phyloP scores from a whole-genome alignment of 164 flowering plant species.

The Santalum album region DNA sequence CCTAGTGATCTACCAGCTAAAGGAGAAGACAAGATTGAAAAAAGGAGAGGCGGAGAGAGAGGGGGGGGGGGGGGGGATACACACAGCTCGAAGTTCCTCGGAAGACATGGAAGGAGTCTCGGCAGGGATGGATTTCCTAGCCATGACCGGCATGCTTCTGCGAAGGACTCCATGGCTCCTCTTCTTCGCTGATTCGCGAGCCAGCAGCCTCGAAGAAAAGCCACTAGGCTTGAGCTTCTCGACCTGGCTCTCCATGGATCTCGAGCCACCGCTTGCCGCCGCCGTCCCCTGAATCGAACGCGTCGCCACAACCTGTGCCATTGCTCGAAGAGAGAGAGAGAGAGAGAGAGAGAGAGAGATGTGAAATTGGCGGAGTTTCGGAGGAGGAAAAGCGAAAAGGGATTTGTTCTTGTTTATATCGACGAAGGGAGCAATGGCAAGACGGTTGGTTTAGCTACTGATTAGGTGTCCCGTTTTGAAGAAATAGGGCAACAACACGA shows the following conservation, averaged over 20 bases:
- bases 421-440: background rate
- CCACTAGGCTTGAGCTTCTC: slow-evolving; percentile 30
- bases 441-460: no score
- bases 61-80: no score
- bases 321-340: slow-evolving; percentile 6
- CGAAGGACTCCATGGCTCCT: background rate
- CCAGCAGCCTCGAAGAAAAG: slow-evolving; percentile 20
- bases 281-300: slow-evolving; percentile 27
- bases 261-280: slow-evolving; percentile 13
- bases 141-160: slow-evolving; percentile 13
- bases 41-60: no score
- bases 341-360: background rate
- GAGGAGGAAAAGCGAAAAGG: slow-evolving; percentile 6
- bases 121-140: slow-evolving; percentile 23
- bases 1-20: no score
- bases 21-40: no score
- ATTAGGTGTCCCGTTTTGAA: no score
- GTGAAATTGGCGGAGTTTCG: background rate
- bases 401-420: background rate
- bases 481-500: no score
- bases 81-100: slow-evolving; percentile 25
- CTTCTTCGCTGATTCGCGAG: slow-evolving; percentile 12
- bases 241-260: slow-evolving; percentile 24
- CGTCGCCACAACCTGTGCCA: slow-evolving; percentile 44
- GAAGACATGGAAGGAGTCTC: slow-evolving; percentile 32